Evolutionary conservation across 495 filamentous ascomycete species (phyloP), one percentile per base, ranked within the genome.

Genomic region (Arthonia radiata): DNA sequence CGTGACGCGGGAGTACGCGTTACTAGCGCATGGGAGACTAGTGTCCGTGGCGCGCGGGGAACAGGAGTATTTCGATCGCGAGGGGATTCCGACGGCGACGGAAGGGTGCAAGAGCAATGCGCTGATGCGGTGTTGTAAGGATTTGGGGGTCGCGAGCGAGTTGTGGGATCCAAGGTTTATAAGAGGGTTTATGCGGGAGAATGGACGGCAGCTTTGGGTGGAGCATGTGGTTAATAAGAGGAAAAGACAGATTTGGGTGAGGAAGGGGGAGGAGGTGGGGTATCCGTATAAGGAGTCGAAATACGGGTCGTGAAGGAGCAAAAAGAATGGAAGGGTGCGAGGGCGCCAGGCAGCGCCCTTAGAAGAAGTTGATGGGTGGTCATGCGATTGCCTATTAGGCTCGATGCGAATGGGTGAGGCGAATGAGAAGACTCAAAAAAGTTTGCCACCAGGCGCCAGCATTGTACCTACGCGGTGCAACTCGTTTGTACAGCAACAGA

Each of bases 31-130:
- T 46, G 89, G 89, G 26, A 90, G 83, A 24, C 67, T 94, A 29
- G 74, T 97, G 15, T 82, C 73, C 13, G 71, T 94, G 28, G 81
- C 86, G 1, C 72, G 89, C 27, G 86, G 86, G 43, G 89, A 94
- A 48, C 81, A 91, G 49, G 67, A 79, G 32, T 97, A 93, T 49
- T 97, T 94, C 50, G 67, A 64, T 28, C 68, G 77, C 8, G 79
- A 90, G 30, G 78, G 76, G 25, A 86, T 97, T 32, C 79, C 86
- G n/a, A 94, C 82, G 2, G 86, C 89, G 0, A 82, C 81, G 17
- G 86, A 97, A 48, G 86, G 86, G 12, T 90, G 80, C 55, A 89
- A 91, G 46, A 92, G 80, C 11, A 97, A 94, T 46, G 86, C 86
- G 12, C 58, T 97, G 29, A 78, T 92, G 58, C 73, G 86, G 14